phyloP scores from a whole-genome alignment of 208 protist species.

The Trypanosoma platydactyli region DNA sequence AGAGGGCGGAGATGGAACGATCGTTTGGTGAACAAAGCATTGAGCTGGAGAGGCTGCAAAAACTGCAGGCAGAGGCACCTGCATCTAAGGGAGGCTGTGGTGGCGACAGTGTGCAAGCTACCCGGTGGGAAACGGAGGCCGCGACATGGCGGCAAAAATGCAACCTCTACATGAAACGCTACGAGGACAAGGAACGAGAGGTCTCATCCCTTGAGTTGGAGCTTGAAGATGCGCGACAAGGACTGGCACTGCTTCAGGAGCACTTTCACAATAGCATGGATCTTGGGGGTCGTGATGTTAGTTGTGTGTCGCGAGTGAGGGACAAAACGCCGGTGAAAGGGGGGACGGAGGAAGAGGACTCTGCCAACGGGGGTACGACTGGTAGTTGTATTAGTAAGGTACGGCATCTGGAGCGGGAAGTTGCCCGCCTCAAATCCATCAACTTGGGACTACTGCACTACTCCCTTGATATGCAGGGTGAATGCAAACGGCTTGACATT shows the following conservation, averaged over 20 bases:
- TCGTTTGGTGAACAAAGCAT: constrained; percentile 42
- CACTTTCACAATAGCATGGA: constrained; percentile 42
- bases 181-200: constrained; percentile 67
- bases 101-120: constrained; percentile 21
- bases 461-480: constrained; percentile 71
- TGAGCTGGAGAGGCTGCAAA: constrained; percentile 50
- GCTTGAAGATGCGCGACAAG: constrained; percentile 50
- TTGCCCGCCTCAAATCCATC: constrained; percentile 85
- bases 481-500: constrained; percentile 60
- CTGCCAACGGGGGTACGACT: too few relatives aligned
- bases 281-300: constrained; percentile 10
- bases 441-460: constrained; percentile 84
- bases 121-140: constrained; percentile 70
- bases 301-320: not conserved
- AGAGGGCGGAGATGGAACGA: constrained; percentile 11
- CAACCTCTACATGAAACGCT: constrained; percentile 55
- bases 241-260: constrained; percentile 51
- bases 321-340: not conserved
- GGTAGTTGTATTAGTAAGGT: constrained; percentile 11
- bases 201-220: constrained; percentile 72
- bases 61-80: constrained; percentile 14
- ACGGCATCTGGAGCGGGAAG: constrained; percentile 50
- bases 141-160: constrained; percentile 80
- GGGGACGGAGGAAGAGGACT: not conserved
- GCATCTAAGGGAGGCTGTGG: not conserved